These are phyloP conservation scores for Aphanoascus verrucosus DNA, from an alignment of 2,329 filamentous ascomycete species.

Conservation along the genomic window DNA sequence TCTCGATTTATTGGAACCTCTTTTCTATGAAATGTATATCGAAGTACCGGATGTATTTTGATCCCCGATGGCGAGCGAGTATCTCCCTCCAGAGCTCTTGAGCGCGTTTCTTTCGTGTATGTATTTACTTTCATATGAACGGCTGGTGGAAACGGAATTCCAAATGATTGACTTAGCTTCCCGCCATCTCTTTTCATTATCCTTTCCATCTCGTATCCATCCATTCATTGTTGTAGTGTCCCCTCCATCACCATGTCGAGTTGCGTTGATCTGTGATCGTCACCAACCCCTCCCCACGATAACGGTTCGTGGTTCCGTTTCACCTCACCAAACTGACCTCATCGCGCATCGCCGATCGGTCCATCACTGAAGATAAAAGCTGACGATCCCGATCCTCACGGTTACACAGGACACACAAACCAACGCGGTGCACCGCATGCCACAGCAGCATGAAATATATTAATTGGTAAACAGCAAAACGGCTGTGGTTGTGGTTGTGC, in stretches of 20 bases:
- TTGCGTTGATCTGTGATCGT: neutral
- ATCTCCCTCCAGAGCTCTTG: neutral
- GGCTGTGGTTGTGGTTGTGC: no score
- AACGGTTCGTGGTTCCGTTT: neutral
- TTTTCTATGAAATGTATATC: neutral
- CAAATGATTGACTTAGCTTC: slow-evolving; percentile 11
- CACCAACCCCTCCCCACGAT: neutral
- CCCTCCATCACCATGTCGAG: no score
- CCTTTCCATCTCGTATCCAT: neutral
- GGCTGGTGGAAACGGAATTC: slow-evolving; percentile 1
- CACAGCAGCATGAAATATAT: no score
- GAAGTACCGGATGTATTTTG: slow-evolving; percentile 1
- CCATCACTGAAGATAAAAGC: neutral
- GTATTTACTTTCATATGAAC: slow-evolving; percentile 8
- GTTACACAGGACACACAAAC: no score
- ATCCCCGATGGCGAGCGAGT: neutral
- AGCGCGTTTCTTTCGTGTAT: neutral
- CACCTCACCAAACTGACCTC: slow-evolving; percentile 2
- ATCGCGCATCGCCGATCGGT: slow-evolving; percentile 6
- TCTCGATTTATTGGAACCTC: neutral
- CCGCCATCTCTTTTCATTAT: neutral
- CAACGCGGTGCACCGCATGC: no score
- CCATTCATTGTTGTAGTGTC: neutral
- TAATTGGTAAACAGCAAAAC: no score
- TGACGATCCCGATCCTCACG: no score